A percentile compares a stretch with the other conserved stretches of the same genome.
Conservation (phyloP, 1,284 basidiomycete genomes). For the Cutaneotrichosporon sp. region DNA sequence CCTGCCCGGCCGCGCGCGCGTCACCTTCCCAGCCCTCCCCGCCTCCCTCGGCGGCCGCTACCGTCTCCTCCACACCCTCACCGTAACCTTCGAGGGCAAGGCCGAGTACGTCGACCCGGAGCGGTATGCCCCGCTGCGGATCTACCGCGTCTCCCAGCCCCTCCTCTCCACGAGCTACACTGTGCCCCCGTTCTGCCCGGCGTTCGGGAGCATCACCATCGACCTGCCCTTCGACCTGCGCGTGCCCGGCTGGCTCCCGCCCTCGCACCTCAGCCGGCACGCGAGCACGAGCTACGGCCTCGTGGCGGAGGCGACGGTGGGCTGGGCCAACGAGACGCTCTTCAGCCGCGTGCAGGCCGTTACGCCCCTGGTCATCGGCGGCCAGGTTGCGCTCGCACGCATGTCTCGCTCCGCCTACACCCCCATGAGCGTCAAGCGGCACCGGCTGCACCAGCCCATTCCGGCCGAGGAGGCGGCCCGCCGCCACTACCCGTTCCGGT, state of each 20-base stretch:
- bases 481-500: slow-evolving; percentile 33
- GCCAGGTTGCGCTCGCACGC: not conserved
- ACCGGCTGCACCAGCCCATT: slow-evolving; percentile 34
- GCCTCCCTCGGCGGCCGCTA: not conserved
- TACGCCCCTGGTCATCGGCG: not conserved
- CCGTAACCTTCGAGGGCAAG: slow-evolving; percentile 39
- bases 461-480: slow-evolving; percentile 12
- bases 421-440: slow-evolving; percentile 37
- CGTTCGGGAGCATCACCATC: slow-evolving; percentile 24
- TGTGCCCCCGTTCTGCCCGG: slow-evolving; percentile 10
- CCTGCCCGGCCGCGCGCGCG: slow-evolving; percentile 23
- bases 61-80: slow-evolving; percentile 34
- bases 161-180: slow-evolving; percentile 18
- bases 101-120: slow-evolving; percentile 46
- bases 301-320: slow-evolving; percentile 30
- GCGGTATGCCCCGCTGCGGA: slow-evolving; percentile 46
- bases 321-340: slow-evolving; percentile 31
- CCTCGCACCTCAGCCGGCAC: slow-evolving; percentile 32
- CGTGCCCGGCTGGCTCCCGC: slow-evolving; percentile 52
- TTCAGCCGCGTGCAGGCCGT: not conserved
- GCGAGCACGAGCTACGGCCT: slow-evolving; percentile 40
- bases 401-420: slow-evolving; percentile 18
- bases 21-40: slow-evolving; percentile 22
- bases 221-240: slow-evolving; percentile 48
- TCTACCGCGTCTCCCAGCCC: slow-evolving; percentile 26